These are phyloP conservation scores for Geopyxis carbonaria DNA, from an alignment of 495 filamentous ascomycete genomes.

Conservation along the genomic window DNA sequence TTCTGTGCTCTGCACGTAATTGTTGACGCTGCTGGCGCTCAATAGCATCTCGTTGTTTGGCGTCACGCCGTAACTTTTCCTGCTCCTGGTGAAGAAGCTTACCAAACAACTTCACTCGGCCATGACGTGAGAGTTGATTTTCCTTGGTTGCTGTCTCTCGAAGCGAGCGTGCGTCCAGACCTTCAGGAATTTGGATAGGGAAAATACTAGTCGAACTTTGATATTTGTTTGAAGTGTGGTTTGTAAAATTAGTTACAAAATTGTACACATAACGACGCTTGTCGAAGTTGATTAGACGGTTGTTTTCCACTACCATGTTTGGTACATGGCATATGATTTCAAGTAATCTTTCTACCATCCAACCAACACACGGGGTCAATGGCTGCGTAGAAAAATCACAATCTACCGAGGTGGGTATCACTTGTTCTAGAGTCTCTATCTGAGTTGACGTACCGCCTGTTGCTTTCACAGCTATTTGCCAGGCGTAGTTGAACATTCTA, in stretches of 20 bases:
- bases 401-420: constrained; percentile 21
- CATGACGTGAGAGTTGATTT: constrained; percentile 17
- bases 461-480: constrained; percentile 19
- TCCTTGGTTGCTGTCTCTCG: constrained; percentile 22
- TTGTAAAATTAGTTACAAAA: constrained; percentile 27
- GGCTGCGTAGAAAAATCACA: constrained; percentile 13
- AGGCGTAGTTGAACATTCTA: constrained; percentile 21
- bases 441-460: constrained; percentile 9
- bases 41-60: constrained; percentile 24
- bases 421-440: constrained; percentile 24
- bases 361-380: constrained; percentile 25
- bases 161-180: constrained; percentile 17
- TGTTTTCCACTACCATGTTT: constrained; percentile 27
- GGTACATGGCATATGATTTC: constrained; percentile 27
- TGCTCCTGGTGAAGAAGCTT: constrained; percentile 24
- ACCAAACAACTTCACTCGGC: constrained; percentile 22
- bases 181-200: not conserved
- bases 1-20: constrained; percentile 18
- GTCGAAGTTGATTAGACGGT: constrained; percentile 27
- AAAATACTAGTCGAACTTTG: not conserved
- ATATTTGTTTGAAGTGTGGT: constrained; percentile 1
- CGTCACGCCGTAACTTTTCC: constrained; percentile 25
- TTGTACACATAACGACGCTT: constrained; percentile 27
- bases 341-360: constrained; percentile 25
- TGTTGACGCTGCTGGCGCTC: constrained; percentile 23